Evolutionary conservation across 1,139 yeast genomes (phyloP).

Genomic region (Candida tetrigidarum): DNA sequence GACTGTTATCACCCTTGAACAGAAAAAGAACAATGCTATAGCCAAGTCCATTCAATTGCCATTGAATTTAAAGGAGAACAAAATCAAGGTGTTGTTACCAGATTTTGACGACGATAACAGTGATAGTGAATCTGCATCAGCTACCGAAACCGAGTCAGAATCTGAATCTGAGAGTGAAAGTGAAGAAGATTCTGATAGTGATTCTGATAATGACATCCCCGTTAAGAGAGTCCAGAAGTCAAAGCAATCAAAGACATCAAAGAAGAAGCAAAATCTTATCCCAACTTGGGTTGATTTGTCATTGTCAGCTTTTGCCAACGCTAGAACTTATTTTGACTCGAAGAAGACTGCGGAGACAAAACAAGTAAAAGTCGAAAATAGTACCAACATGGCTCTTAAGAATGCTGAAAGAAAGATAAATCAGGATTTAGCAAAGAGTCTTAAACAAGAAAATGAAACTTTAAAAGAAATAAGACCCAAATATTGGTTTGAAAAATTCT

Average conservation of each 20-base stretch:
- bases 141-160: slow-evolving; percentile 32
- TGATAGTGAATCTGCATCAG: slow-evolving; percentile 31
- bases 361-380: slow-evolving; percentile 79
- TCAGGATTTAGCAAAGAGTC: slow-evolving; percentile 68
- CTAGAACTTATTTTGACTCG: slow-evolving; percentile 81
- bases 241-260: background rate
- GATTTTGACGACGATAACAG: slow-evolving; percentile 44
- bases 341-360: slow-evolving; percentile 79
- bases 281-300: slow-evolving; percentile 70
- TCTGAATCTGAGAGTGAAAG: slow-evolving; percentile 35
- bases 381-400: slow-evolving; percentile 77
- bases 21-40: slow-evolving; percentile 62
- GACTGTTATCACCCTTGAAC: slow-evolving; percentile 70
- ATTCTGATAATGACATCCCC: slow-evolving; percentile 21
- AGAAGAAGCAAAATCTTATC: slow-evolving; percentile 15
- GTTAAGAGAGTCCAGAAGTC: slow-evolving; percentile 5
- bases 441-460: slow-evolving; percentile 66
- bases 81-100: slow-evolving; percentile 63
- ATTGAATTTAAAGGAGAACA: slow-evolving; percentile 70
- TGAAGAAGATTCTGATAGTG: slow-evolving; percentile 34
- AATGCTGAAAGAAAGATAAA: slow-evolving; percentile 83
- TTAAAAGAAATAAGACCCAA: slow-evolving; percentile 71
- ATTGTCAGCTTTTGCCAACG: slow-evolving; percentile 87
- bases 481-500: slow-evolving; percentile 92
- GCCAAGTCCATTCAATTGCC: slow-evolving; percentile 72